Percentiles rank a stretch among this genome's conserved stretches.
Conservation (phyloP, 139 green algal species). For the Spirogloea muscicola region DNA sequence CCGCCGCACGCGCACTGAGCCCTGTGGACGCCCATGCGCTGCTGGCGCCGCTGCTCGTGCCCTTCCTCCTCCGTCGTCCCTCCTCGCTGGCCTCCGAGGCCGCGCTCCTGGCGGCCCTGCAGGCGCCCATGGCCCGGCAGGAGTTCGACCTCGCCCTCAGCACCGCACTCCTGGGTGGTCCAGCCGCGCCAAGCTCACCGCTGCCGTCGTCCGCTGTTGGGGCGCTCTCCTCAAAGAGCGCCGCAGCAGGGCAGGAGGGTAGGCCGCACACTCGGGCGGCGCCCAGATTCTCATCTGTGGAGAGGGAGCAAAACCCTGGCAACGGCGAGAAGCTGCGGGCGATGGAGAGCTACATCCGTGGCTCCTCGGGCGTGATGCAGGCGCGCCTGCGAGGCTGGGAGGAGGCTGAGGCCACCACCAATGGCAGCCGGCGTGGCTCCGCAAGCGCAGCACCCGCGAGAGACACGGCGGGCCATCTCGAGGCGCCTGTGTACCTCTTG, state of each 20-base stretch:
- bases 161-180: conserved; percentile 17
- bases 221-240: too few species aligned
- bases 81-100: conserved; percentile 24
- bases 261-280: too few species aligned
- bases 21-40: conserved; percentile 66
- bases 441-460: too few species aligned
- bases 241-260: too few species aligned
- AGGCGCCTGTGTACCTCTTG: too few species aligned
- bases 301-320: not conserved
- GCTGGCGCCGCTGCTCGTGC: conserved; percentile 58
- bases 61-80: conserved; percentile 47
- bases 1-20: conserved; percentile 56
- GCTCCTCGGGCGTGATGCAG: conserved; percentile 14
- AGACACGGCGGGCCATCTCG: too few species aligned
- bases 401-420: too few species aligned
- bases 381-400: not conserved
- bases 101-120: conserved; percentile 17
- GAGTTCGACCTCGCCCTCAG: conserved; percentile 19
- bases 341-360: conserved; percentile 16
- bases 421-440: too few species aligned
- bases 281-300: too few species aligned
- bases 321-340: conserved; percentile 7
- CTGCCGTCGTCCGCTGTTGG: too few species aligned
- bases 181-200: too few species aligned
- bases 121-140: conserved; percentile 11